Evolutionary conservation across 2,329 filamentous ascomycete genomes (phyloP).

Genomic region (Trichoderma brevicompactum): DNA sequence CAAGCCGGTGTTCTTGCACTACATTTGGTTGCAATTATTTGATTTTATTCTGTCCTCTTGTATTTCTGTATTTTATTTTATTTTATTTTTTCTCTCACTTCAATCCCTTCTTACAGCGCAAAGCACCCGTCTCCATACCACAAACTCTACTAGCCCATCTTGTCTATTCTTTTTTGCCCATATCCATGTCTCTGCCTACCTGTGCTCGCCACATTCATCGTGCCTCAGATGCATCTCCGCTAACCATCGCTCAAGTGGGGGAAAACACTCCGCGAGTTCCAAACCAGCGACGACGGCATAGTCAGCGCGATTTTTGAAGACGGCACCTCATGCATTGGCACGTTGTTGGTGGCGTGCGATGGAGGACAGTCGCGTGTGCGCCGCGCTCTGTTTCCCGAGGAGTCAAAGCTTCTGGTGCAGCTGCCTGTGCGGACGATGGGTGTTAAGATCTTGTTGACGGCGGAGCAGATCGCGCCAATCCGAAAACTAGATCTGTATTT

Average conservation of each 20-base stretch:
- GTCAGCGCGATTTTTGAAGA: conserved; percentile 54
- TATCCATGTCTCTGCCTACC: background rate
- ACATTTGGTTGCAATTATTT: background rate
- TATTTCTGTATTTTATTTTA: background rate
- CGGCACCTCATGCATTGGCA: conserved; percentile 47
- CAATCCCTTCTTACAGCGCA: too few species aligned
- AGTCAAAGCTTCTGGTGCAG: conserved; percentile 36
- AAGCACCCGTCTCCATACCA: too few species aligned
- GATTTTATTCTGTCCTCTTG: background rate
- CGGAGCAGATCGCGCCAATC: conserved; percentile 48
- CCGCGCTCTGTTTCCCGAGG: conserved; percentile 42
- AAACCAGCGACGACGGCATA: conserved; percentile 37
- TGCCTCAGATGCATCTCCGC: background rate
- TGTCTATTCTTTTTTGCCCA: background rate
- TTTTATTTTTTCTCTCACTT: background rate
- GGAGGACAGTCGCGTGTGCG: conserved; percentile 53
- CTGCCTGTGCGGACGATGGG: conserved; percentile 57
- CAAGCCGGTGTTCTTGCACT: background rate
- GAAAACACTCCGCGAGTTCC: conserved; percentile 43
- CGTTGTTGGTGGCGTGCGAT: conserved; percentile 56
- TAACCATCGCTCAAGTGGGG: conserved; percentile 43
- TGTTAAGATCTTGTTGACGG: conserved; percentile 47
- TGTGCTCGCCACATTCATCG: background rate
- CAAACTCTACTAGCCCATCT: too few species aligned
- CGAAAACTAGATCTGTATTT: conserved; percentile 57